These are phyloP conservation scores for Atractiella rhizophila DNA, from an alignment of 768 basidiomycete genomes.

Conservation along the genomic window DNA sequence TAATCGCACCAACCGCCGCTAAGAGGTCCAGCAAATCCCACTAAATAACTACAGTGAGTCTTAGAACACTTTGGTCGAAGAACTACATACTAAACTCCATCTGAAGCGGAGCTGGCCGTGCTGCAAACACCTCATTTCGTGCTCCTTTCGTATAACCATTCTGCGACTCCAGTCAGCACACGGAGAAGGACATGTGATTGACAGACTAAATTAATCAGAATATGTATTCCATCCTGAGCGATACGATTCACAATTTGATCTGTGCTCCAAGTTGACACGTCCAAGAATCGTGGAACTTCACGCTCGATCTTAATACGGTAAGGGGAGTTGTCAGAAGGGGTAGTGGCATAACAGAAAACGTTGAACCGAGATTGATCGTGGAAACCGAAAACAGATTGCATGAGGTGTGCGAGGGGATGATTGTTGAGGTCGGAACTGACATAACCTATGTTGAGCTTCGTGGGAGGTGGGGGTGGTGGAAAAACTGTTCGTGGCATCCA, in stretches of 20 bases:
- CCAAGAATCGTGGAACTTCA: constrained; percentile 24
- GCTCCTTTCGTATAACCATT: constrained; percentile 33
- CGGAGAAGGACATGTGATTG: background rate
- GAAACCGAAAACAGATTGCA: constrained; percentile 29
- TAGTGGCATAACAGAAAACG: constrained; percentile 30
- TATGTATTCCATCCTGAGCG: constrained; percentile 27
- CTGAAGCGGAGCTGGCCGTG: constrained; percentile 29
- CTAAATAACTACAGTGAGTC: too few species aligned
- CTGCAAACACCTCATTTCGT: constrained; percentile 31
- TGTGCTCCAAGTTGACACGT: constrained; percentile 25
- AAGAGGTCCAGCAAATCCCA: constrained; percentile 32
- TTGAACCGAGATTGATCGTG: constrained; percentile 26
- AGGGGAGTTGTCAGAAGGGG: constrained; percentile 27
- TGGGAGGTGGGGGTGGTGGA: constrained; percentile 24
- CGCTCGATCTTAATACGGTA: constrained; percentile 27
- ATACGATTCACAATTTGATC: constrained; percentile 25
- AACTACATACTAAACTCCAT: too few species aligned
- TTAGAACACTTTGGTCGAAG: too few species aligned
- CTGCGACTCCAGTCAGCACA: constrained; percentile 10
- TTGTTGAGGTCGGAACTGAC: constrained; percentile 31
- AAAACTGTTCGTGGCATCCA: constrained; percentile 25
- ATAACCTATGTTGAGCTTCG: constrained; percentile 29
- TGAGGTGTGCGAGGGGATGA: constrained; percentile 31
- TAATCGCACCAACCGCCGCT: constrained; percentile 21
- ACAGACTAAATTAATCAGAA: constrained; percentile 21